Conservation (phyloP, 1,284 basidiomycete species). For the Meira nashicola region DNA sequence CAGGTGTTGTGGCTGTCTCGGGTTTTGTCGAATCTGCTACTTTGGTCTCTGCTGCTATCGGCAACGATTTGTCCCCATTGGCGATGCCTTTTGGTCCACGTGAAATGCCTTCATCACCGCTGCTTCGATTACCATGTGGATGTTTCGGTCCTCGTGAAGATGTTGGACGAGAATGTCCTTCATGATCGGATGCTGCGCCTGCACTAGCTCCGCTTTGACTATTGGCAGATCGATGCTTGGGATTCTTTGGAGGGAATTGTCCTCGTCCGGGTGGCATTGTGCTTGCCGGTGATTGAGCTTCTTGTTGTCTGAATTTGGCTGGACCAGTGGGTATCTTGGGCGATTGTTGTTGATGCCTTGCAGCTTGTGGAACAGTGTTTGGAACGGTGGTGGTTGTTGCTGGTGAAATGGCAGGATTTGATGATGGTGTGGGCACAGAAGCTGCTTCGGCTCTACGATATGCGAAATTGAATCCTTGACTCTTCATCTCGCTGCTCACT, state of each 20-base stretch:
- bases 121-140: not conserved
- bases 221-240: not conserved
- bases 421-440: not conserved
- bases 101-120: not conserved
- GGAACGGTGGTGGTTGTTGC: not conserved
- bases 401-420: not conserved
- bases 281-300: not conserved
- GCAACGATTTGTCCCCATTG: too few species aligned
- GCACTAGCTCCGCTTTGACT: not conserved
- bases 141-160: not conserved
- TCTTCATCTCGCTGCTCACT: conserved; percentile 83
- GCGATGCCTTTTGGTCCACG: too few species aligned
- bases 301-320: not conserved
- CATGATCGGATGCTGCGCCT: not conserved
- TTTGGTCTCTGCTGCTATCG: too few species aligned
- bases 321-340: not conserved
- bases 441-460: conserved; percentile 63
- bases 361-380: not conserved
- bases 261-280: not conserved
- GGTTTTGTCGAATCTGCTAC: too few species aligned
- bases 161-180: not conserved
- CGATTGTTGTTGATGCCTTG: not conserved
- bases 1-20: too few species aligned
- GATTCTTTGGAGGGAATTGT: not conserved
- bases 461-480: conserved; percentile 93